These are phyloP conservation scores for Chimonanthus praecox DNA, from an alignment of 164 flowering plant species.

Conservation along the genomic window DNA sequence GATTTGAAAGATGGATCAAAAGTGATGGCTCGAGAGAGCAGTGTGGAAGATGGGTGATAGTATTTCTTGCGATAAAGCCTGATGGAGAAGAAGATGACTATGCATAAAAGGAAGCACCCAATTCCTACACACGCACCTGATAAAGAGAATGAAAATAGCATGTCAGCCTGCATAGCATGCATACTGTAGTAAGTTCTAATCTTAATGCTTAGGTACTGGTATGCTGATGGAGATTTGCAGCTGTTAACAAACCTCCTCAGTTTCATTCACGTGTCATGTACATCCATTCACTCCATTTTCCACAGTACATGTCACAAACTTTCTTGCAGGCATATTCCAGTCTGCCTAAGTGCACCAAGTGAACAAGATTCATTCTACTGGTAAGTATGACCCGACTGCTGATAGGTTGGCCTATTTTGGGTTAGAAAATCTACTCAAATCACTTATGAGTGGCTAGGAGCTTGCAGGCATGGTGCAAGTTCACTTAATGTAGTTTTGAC, in stretches of 20 bases:
- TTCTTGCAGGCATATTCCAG: not conserved
- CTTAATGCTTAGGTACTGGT: not conserved
- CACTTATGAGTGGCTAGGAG: not conserved
- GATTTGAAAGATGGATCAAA: not conserved
- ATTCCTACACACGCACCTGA: constrained; percentile 9
- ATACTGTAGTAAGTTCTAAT: not conserved
- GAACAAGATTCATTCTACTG: not conserved
- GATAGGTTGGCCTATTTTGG: not conserved
- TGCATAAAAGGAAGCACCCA: not conserved
- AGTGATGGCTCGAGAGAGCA: not conserved
- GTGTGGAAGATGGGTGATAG: not conserved
- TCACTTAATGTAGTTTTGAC: not conserved
- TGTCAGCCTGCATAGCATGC: not conserved
- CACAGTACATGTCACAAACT: not conserved
- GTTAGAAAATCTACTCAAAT: too few species aligned
- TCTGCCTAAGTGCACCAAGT: not conserved
- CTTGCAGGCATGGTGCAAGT: not conserved
- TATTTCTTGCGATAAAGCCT: not conserved
- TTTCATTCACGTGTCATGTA: too few species aligned
- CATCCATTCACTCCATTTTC: too few species aligned
- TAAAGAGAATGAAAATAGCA: not conserved
- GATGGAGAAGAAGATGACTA: not conserved
- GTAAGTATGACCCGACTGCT: not conserved
- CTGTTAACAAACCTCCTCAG: not conserved
- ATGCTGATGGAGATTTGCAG: not conserved